Conservation (phyloP, 108 stramenopile genomes). For the Skeletonema marinoi region DNA sequence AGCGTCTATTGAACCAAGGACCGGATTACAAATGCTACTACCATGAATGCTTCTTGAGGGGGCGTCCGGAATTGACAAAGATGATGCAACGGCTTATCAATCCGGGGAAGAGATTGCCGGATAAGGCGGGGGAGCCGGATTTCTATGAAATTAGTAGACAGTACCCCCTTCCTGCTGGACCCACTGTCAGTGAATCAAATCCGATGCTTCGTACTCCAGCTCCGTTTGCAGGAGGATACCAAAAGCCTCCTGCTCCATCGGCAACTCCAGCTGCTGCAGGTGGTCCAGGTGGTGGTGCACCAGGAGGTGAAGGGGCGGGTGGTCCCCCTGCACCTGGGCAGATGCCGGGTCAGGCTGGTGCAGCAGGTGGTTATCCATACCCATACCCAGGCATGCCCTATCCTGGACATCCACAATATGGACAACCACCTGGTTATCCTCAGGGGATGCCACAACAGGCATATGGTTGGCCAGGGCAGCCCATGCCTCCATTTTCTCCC, state of each 20-base stretch:
- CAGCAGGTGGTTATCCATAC: conserved; percentile 1
- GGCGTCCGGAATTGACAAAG: conserved; percentile 36
- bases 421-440: background rate
- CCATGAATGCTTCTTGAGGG: conserved; percentile 49
- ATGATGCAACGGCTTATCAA: conserved; percentile 32
- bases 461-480: background rate
- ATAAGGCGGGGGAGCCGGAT: conserved; percentile 6
- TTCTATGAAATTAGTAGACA: conserved; percentile 27
- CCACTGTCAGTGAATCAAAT: background rate
- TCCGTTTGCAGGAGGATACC: background rate
- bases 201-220: conserved; percentile 1
- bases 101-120: conserved; percentile 34
- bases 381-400: background rate
- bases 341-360: background rate
- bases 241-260: background rate
- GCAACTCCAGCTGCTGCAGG: background rate
- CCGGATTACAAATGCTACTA: conserved; percentile 47
- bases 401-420: background rate
- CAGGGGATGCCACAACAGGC: background rate
- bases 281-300: background rate
- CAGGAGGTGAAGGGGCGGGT: background rate
- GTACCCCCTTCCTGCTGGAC: conserved; percentile 9
- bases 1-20: conserved; percentile 25
- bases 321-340: background rate
- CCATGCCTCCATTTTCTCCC: background rate